phyloP scores from a whole-genome alignment of 805 yeast species.

The Kuraishia floccosa region DNA sequence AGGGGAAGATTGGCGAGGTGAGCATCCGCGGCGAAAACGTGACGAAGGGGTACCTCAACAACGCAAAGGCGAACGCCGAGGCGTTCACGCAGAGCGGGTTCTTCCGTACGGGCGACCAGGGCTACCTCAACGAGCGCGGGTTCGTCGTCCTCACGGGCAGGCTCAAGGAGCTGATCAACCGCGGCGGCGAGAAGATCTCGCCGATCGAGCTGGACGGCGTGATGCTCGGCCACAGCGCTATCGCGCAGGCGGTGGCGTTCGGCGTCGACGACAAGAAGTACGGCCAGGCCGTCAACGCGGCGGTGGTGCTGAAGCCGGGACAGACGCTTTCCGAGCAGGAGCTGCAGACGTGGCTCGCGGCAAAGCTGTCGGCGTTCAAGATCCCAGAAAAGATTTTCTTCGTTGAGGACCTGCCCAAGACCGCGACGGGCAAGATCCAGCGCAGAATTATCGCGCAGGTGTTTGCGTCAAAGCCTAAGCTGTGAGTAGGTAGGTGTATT shows the following conservation, averaged over 20 bases:
- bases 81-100: conserved; percentile 45
- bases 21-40: conserved; percentile 58
- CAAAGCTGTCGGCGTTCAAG: conserved; percentile 43
- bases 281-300: conserved; percentile 66
- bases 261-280: conserved; percentile 58
- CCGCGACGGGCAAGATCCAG: conserved; percentile 72
- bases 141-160: conserved; percentile 57
- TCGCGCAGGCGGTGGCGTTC: conserved; percentile 60
- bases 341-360: conserved; percentile 29
- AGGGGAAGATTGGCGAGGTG: conserved; percentile 58
- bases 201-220: conserved; percentile 62
- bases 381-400: conserved; percentile 48
- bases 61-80: conserved; percentile 58
- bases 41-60: conserved; percentile 62
- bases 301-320: conserved; percentile 42
- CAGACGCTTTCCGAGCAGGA: conserved; percentile 26
- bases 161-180: conserved; percentile 61
- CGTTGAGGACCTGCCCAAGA: conserved; percentile 55
- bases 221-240: conserved; percentile 48
- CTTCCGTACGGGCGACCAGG: conserved; percentile 78
- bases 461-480: conserved; percentile 27
- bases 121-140: conserved; percentile 46
- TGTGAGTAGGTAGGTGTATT: conserved; percentile 3
- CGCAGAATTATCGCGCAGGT: conserved; percentile 49
- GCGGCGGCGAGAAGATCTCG: conserved; percentile 72